Evolutionary conservation across 2,329 filamentous ascomycete species (phyloP).

Genomic region (Aspergillus sp.): DNA sequence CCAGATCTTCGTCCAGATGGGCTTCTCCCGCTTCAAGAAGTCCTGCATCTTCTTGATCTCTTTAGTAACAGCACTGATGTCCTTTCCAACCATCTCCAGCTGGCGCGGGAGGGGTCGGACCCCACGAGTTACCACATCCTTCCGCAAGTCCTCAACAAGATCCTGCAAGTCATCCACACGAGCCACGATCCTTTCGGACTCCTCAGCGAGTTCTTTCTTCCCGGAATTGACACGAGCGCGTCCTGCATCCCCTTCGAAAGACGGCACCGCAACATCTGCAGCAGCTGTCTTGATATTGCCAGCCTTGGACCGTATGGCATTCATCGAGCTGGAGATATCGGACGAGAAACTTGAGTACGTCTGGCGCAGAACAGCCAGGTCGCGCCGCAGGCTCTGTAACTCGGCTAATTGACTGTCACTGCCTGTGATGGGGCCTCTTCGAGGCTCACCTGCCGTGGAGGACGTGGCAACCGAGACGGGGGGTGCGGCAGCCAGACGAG

Average conservation of each 20-base stretch:
- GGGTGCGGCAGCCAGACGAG: slow-evolving; percentile 58
- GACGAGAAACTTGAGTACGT: slow-evolving; percentile 90
- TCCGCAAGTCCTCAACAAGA: slow-evolving; percentile 90
- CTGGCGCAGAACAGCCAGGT: slow-evolving; percentile 87
- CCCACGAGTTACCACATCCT: slow-evolving; percentile 91
- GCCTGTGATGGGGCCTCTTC: slow-evolving; percentile 28
- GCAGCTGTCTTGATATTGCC: slow-evolving; percentile 74
- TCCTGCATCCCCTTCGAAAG: slow-evolving; percentile 73
- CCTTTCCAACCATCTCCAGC: slow-evolving; percentile 83
- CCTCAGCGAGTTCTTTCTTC: slow-evolving; percentile 80
- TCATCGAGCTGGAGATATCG: slow-evolving; percentile 86
- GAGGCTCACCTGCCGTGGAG: slow-evolving; percentile 23
- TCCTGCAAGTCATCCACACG: slow-evolving; percentile 98
- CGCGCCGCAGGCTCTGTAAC: slow-evolving; percentile 77
- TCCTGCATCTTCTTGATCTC: slow-evolving; percentile 95
- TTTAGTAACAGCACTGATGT: slow-evolving; percentile 75
- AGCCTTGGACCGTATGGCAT: slow-evolving; percentile 76
- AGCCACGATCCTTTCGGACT: slow-evolving; percentile 86
- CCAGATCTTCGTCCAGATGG: slow-evolving; percentile 99
- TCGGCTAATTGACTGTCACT: slow-evolving; percentile 69
- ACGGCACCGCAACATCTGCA: slow-evolving; percentile 67
- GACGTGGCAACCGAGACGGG: slow-evolving; percentile 25
- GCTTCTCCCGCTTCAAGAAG: slow-evolving; percentile 86
- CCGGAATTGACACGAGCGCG: slow-evolving; percentile 81
- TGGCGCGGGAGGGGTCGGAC: slow-evolving; percentile 88